Evolutionary conservation across 257 asterid species (phyloP).

Genomic region (Solanum lycopersicoides): DNA sequence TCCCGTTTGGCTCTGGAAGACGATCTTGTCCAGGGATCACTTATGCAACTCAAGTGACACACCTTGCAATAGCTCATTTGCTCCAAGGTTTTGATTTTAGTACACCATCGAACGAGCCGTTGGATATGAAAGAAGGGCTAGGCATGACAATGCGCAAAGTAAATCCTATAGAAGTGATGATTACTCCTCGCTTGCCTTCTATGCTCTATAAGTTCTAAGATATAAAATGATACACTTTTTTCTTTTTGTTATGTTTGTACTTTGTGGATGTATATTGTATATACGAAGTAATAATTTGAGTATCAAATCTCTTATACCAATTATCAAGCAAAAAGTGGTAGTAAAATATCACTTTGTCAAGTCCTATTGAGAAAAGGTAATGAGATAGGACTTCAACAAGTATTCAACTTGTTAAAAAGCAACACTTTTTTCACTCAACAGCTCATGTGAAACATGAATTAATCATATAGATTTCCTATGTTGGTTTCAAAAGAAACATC

Average conservation of each 20-base stretch:
- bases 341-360: neutral
- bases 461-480: too few species aligned
- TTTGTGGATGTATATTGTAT: neutral
- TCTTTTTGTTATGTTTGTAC: neutral
- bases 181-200: neutral
- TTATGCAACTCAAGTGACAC: neutral
- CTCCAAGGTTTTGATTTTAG: neutral
- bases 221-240: neutral
- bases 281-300: neutral
- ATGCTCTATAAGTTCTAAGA: neutral
- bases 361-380: neutral
- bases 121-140: slow-evolving; percentile 1
- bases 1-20: neutral
- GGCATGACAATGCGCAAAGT: slow-evolving; percentile 2
- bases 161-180: neutral
- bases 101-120: neutral
- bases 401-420: neutral
- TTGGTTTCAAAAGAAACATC: too few species aligned
- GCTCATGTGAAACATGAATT: too few species aligned
- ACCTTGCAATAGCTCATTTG: neutral
- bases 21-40: slow-evolving; percentile 5
- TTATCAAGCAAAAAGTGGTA: neutral
- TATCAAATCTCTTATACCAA: neutral
- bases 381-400: too few species aligned
- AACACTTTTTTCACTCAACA: too few species aligned